phyloP scores from a whole-genome alignment of 345 rosid species.

The Eucalyptus tenuipes region DNA sequence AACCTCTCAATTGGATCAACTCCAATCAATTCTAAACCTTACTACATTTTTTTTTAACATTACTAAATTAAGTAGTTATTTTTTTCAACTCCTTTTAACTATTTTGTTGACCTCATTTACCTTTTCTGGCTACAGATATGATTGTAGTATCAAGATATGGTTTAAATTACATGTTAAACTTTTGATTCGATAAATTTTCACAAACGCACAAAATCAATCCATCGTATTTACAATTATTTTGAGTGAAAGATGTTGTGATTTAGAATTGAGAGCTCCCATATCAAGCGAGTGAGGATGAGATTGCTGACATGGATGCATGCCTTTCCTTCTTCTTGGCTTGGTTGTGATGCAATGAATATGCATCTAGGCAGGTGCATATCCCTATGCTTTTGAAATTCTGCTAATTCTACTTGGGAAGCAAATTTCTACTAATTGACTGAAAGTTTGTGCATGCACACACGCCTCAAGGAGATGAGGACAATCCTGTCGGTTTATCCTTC shows the following conservation, averaged over 20 bases:
- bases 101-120: not conserved
- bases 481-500: not conserved
- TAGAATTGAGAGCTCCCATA: not conserved
- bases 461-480: not conserved
- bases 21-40: not conserved
- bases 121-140: not conserved
- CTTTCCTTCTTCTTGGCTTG: not conserved
- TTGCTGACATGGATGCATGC: not conserved
- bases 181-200: not conserved
- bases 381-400: not conserved
- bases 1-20: too few relatives aligned
- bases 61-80: not conserved
- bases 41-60: not conserved
- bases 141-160: not conserved
- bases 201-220: not conserved
- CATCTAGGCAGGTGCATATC: not conserved
- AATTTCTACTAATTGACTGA: not conserved
- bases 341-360: not conserved
- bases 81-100: not conserved
- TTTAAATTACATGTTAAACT: not conserved
- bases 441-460: not conserved
- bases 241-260: not conserved
- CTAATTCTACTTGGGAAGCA: not conserved
- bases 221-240: not conserved
- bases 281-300: not conserved